These are phyloP conservation scores for Radiomyces spectabilis DNA, from an alignment of 192 early-diverging fungal species.

Conservation along the genomic window DNA sequence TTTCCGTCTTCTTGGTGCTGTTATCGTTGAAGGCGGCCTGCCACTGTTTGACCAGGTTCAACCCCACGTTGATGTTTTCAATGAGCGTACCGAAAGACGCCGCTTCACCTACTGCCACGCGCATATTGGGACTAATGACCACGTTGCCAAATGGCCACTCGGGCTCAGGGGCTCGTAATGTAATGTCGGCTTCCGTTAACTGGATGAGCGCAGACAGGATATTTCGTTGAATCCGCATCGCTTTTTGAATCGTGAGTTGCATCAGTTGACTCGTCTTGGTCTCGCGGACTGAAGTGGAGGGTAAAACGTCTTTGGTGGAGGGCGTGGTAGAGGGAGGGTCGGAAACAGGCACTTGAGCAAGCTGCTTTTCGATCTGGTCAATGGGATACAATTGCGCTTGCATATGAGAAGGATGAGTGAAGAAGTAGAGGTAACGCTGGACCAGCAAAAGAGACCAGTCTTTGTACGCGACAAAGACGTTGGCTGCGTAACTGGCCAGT, in stretches of 20 bases:
- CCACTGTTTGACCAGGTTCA: not conserved
- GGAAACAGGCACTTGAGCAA: not conserved
- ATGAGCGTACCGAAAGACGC: conserved; percentile 34
- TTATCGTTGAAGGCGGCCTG: not conserved
- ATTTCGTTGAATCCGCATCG: conserved; percentile 24
- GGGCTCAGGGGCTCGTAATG: conserved; percentile 19
- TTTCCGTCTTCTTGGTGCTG: not conserved
- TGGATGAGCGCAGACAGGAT: conserved; percentile 27
- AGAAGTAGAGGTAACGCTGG: conserved; percentile 7
- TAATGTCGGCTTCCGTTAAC: conserved; percentile 27
- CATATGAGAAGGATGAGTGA: conserved; percentile 12
- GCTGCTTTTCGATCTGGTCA: conserved; percentile 1
- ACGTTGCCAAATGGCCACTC: conserved; percentile 38
- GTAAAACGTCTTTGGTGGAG: not conserved
- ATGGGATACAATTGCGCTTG: conserved; percentile 12
- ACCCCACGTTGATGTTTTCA: conserved; percentile 14
- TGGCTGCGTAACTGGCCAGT: not conserved
- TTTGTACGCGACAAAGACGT: conserved; percentile 8
- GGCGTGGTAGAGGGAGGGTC: not conserved
- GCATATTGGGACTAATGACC: conserved; percentile 26
- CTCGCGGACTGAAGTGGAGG: not conserved
- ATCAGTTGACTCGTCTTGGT: conserved; percentile 6
- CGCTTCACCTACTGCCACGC: conserved; percentile 17
- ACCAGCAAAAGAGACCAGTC: conserved; percentile 8
- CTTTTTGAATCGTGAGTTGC: conserved; percentile 16